Percentiles rank a stretch among this genome's conserved stretches.
Conservation (phyloP, 2,329 filamentous ascomycete genomes). For the Botrytis medusae region DNA sequence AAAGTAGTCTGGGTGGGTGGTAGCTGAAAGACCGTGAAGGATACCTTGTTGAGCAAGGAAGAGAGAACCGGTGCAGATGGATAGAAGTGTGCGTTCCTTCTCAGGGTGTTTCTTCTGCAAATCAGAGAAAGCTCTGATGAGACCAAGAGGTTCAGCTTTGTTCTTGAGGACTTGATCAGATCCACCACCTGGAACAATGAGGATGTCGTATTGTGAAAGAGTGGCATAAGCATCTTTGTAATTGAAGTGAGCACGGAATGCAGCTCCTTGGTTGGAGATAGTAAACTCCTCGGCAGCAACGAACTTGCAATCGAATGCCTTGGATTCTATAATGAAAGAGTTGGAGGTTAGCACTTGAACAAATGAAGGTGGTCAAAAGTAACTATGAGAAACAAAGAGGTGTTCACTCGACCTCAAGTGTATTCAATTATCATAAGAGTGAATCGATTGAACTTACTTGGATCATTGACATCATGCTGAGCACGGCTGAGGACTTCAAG, state of each 20-base stretch:
- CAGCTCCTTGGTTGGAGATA: slow-evolving; percentile 61
- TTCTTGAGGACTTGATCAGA: slow-evolving; percentile 62
- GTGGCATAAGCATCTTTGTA: slow-evolving; percentile 75
- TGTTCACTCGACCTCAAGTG: background rate
- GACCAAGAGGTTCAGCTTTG: slow-evolving; percentile 65
- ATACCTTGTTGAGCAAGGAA: slow-evolving; percentile 76
- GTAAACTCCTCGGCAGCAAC: slow-evolving; percentile 52
- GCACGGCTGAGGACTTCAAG: slow-evolving; percentile 57
- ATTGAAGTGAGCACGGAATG: slow-evolving; percentile 71
- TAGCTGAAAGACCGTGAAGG: slow-evolving; percentile 75
- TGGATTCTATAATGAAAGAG: slow-evolving; percentile 30
- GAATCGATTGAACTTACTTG: slow-evolving; percentile 42
- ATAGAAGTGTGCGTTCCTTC: slow-evolving; percentile 78
- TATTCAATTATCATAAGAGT: background rate
- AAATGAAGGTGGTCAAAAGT: background rate
- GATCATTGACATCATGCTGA: slow-evolving; percentile 53
- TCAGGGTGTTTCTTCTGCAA: slow-evolving; percentile 76
- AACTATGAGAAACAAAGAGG: slow-evolving; percentile 11
- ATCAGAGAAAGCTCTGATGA: slow-evolving; percentile 76
- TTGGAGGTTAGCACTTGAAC: background rate
- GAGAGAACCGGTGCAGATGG: slow-evolving; percentile 76
- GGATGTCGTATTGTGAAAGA: slow-evolving; percentile 62
- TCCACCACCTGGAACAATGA: slow-evolving; percentile 72
- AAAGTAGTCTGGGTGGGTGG: slow-evolving; percentile 77
- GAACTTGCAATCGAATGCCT: slow-evolving; percentile 35